Base-by-base conservation (phyloP, 2,329 filamentous ascomycete genomes). In the Juglanconis sp. region DNA sequence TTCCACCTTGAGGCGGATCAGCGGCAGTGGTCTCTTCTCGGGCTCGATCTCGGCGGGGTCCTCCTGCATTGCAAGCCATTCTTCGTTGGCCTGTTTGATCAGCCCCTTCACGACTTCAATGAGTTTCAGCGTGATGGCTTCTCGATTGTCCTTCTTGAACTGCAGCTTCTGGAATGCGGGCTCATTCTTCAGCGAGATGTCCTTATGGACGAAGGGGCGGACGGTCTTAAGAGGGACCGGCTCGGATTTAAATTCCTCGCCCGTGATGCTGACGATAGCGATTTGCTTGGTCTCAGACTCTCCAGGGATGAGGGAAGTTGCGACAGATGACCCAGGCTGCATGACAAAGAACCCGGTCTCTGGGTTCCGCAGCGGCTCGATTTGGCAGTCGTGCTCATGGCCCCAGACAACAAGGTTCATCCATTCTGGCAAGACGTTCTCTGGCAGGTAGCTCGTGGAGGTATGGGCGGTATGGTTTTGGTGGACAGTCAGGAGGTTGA, bases 391-490 rank as follows among this genome's bases (percentile, higher is more conserved):
- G 70, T 99, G 95, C 74, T 99, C 95, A 69, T 99, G 95, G 3
- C 95, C 95, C 62, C 95, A 99, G 54, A 99, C 84, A 0, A 99
- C 86, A 4, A 99, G 81, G 70, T 99, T 90, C 64, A 99, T 79
- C 77, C 96, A 98, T 17, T 92, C 87, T 0, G 95, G 96, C 0
- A 99, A 79, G 68, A 97, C 95, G 67, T 89, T 92, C 70, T 99
- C 96, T 0, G 96, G 94, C 0, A 99, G 82, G 70, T 96, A 98
- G n/a, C 91, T 89, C 0, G 94, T 98, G 17, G 93, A 86, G 0
- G 91, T 96, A 70, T 97, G 89, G 0, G 93, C 91, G 68, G 95
- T 87, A 69, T 98, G 95, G 67, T 99, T 99, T 70, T 99, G 95
- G 71, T 99, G 95, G 3, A 99, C 91, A 42, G 91, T 89, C 77